Percentiles rank a stretch among this genome's conserved stretches.
phyloP scores from a whole-genome alignment of 2,329 filamentous ascomycete genomes.

The Penicillium italicum region DNA sequence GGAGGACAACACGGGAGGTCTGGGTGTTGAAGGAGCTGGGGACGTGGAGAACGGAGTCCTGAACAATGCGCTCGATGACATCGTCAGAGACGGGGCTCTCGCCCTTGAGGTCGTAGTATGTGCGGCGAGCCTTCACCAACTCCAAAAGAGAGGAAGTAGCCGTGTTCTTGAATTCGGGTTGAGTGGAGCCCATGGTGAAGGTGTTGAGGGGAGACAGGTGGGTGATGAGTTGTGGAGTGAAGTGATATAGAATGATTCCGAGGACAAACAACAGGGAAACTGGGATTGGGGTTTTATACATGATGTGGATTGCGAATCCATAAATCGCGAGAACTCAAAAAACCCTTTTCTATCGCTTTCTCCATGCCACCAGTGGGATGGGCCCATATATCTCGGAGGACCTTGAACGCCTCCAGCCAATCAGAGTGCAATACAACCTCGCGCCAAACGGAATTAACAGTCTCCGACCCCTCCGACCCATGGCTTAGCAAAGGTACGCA shows the following conservation, averaged over 20 bases:
- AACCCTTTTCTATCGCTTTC: not conserved
- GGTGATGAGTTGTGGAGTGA: not conserved
- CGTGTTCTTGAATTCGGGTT: constrained; percentile 33
- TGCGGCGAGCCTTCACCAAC: constrained; percentile 32
- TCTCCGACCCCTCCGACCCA: not conserved
- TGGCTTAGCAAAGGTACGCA: too few species aligned
- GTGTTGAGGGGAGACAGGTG: constrained; percentile 14
- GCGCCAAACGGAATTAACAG: not conserved
- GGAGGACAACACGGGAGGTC: constrained; percentile 70
- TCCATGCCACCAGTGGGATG: not conserved
- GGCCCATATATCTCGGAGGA: not conserved
- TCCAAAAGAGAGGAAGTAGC: constrained; percentile 31
- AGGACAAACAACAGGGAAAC: not conserved
- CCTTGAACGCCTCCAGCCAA: not conserved
- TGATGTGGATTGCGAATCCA: not conserved
- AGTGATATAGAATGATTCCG: not conserved
- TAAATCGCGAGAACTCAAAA: not conserved
- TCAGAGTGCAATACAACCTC: not conserved
- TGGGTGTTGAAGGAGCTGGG: constrained; percentile 87
- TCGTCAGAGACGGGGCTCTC: constrained; percentile 35
- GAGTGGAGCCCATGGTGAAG: constrained; percentile 39
- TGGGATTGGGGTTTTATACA: constrained; percentile 1
- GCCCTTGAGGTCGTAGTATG: constrained; percentile 31
- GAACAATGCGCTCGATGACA: constrained; percentile 30
- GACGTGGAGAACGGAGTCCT: constrained; percentile 58